A percentile compares a stretch with the other conserved stretches of the same genome.
These are phyloP conservation scores for Trichoderma breve DNA, from an alignment of 2,329 filamentous ascomycete genomes.

Conservation along the genomic window DNA sequence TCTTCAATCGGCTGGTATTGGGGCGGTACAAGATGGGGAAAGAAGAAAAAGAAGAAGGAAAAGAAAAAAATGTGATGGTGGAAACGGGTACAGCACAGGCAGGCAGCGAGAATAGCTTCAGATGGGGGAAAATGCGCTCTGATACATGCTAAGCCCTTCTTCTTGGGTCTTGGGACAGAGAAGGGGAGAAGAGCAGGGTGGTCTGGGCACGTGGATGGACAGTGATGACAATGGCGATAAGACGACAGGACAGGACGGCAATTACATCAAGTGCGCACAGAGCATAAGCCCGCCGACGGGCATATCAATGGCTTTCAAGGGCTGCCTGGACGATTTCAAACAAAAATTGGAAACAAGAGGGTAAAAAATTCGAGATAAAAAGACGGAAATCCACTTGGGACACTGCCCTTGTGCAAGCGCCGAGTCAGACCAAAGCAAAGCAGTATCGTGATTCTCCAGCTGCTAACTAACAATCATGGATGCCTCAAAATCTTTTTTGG, in stretches of 20 bases:
- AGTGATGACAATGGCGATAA: slow-evolving; percentile 9
- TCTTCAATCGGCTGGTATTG: not conserved
- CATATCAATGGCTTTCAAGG: not conserved
- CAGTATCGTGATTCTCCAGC: not conserved
- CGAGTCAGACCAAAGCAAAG: not conserved
- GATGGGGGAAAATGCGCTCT: not conserved
- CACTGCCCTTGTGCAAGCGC: not conserved
- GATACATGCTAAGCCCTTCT: not conserved
- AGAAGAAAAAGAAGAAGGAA: not conserved
- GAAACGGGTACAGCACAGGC: not conserved
- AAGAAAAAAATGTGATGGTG: not conserved
- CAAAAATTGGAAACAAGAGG: not conserved
- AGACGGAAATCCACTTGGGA: not conserved
- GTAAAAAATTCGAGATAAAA: not conserved
- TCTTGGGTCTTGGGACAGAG: not conserved
- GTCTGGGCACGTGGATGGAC: slow-evolving; percentile 14
- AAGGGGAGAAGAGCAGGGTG: not conserved
- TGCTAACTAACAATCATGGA: not conserved
- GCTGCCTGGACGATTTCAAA: not conserved
- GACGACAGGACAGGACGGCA: not conserved
- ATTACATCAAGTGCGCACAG: not conserved
- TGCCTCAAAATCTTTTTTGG: not conserved
- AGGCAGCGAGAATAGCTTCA: not conserved
- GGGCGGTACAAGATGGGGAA: not conserved
- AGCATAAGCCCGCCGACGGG: not conserved